Evolutionary conservation across 1,139 yeast species (phyloP).

Genomic region (Saccharomycopsis hybrid): DNA sequence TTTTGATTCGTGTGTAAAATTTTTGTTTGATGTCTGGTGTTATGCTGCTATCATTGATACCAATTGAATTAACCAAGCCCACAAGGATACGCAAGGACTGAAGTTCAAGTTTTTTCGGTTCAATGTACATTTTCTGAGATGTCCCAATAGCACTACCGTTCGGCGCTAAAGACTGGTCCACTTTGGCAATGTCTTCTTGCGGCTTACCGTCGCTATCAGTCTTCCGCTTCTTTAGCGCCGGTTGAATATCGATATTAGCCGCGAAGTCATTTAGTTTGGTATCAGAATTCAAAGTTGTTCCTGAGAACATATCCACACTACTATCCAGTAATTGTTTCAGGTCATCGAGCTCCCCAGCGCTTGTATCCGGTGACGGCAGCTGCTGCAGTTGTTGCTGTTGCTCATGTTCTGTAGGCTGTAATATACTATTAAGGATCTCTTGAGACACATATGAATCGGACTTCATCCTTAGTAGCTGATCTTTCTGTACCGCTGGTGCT

Average conservation of each 20-base stretch:
- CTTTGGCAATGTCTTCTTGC: background rate
- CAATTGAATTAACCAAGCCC: constrained; percentile 20
- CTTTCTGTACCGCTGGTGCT: background rate
- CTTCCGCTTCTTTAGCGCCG: constrained; percentile 2
- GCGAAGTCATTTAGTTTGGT: background rate
- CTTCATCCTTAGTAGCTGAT: background rate
- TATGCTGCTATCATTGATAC: constrained; percentile 18
- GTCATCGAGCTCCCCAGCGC: background rate
- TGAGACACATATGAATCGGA: background rate
- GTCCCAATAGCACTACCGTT: background rate
- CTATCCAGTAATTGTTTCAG: background rate
- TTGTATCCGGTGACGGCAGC: no score
- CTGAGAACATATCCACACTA: background rate
- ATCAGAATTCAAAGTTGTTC: background rate
- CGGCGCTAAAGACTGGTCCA: no score
- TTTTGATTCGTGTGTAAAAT: no score
- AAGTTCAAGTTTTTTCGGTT: constrained; percentile 9
- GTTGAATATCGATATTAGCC: background rate
- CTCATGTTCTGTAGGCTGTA: background rate
- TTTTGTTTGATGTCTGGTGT: no score
- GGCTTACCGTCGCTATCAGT: background rate
- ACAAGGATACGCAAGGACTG: constrained; percentile 14
- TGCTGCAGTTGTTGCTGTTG: background rate
- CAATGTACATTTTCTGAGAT: background rate
- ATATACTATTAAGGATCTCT: background rate